These are phyloP conservation scores for Candida easanensis DNA, from an alignment of 805 yeast genomes.

Conservation along the genomic window DNA sequence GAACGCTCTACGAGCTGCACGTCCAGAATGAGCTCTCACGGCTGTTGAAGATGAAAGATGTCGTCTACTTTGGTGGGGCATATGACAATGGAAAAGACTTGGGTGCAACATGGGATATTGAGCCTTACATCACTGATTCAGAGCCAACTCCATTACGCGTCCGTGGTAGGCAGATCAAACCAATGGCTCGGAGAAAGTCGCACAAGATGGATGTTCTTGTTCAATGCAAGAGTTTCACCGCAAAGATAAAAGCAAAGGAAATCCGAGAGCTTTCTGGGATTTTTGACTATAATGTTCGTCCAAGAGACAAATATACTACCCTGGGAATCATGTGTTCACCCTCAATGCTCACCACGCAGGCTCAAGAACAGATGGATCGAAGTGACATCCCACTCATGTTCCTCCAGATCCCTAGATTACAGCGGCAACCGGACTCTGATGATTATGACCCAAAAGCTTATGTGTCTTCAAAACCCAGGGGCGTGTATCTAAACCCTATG, in stretches of 20 bases:
- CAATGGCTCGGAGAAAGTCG: slow-evolving; percentile 5
- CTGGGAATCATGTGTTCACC: slow-evolving; percentile 25
- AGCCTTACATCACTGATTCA: background rate
- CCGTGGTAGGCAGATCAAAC: slow-evolving; percentile 13
- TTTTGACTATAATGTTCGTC: slow-evolving; percentile 18
- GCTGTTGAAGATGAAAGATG: slow-evolving; percentile 3
- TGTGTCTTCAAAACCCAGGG: slow-evolving; percentile 7
- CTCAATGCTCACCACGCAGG: slow-evolving; percentile 20
- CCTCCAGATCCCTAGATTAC: slow-evolving; percentile 19
- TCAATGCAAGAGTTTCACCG: slow-evolving; percentile 25
- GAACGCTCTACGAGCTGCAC: slow-evolving; percentile 26
- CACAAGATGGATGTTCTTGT: slow-evolving; percentile 20
- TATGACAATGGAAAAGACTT: slow-evolving; percentile 28
- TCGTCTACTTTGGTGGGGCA: slow-evolving; percentile 25
- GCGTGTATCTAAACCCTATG: slow-evolving; percentile 19
- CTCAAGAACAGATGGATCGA: slow-evolving; percentile 18
- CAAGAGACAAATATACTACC: slow-evolving; percentile 13
- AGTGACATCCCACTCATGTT: slow-evolving; percentile 23
- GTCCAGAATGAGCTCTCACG: slow-evolving; percentile 13
- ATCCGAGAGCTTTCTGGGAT: slow-evolving; percentile 26
- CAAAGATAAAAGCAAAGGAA: slow-evolving; percentile 26
- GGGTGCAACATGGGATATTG: slow-evolving; percentile 21
- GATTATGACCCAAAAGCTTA: slow-evolving; percentile 12
- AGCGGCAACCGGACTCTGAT: slow-evolving; percentile 6
- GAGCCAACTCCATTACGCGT: slow-evolving; percentile 2